Evolutionary conservation across 2,329 filamentous ascomycete genomes (phyloP).

Genomic region (Pseudopyricularia javanii): DNA sequence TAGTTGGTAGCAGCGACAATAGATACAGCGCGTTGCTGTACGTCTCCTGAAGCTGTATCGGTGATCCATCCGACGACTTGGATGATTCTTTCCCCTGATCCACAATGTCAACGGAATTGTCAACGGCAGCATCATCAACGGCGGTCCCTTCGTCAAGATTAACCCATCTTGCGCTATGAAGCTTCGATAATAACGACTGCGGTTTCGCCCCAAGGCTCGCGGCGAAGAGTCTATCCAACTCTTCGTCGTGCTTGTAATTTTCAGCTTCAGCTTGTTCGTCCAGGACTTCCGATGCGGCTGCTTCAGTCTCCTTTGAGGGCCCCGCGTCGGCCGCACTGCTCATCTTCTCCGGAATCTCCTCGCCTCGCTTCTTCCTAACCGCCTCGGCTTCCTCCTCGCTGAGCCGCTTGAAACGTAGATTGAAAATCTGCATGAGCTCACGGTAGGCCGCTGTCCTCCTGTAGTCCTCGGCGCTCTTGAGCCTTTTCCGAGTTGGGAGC

Average conservation of each 20-base stretch:
- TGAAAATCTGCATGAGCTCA: not conserved
- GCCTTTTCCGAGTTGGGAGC: not conserved
- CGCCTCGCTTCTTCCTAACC: not conserved
- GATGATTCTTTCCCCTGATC: not conserved
- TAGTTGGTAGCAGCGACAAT: slow-evolving; percentile 68
- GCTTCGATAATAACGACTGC: not conserved
- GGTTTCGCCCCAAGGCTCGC: not conserved
- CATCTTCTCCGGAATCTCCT: no score
- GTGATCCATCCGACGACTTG: not conserved
- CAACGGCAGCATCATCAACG: not conserved
- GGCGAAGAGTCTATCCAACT: not conserved
- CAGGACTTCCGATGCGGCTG: no score
- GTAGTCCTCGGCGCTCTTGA: not conserved
- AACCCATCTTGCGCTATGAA: not conserved
- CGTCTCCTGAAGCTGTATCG: slow-evolving; percentile 8
- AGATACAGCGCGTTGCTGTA: slow-evolving; percentile 59
- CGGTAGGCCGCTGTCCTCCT: not conserved
- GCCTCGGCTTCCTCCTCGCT: not conserved
- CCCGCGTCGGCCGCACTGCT: no score
- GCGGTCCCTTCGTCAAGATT: not conserved
- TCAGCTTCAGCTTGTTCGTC: no score
- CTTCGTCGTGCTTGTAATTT: not conserved
- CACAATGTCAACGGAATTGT: not conserved
- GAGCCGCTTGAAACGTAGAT: not conserved
- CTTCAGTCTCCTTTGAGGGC: no score